A percentile compares a stretch with the other conserved stretches of the same genome.
Evolutionary conservation across 2,329 filamentous ascomycete species (phyloP).

Genomic region (Triangularia verruculosa): DNA sequence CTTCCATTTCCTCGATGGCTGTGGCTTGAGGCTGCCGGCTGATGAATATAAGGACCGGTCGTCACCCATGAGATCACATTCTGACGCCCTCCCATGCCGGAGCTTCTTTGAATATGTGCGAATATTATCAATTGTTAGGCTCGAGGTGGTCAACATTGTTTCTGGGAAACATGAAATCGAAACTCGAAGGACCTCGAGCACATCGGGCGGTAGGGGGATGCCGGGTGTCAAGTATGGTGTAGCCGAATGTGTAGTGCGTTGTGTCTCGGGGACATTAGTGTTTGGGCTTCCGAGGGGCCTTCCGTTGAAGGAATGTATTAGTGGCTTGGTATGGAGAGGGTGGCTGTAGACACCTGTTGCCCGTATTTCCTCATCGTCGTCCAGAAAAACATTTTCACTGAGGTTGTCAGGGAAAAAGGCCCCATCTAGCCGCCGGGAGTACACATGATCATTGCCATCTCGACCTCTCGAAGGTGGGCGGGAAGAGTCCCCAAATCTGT

Average conservation of each 20-base stretch:
- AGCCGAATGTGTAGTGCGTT: neutral
- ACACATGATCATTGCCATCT: neutral
- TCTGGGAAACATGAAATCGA: conserved; percentile 57
- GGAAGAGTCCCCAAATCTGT: conserved; percentile 23
- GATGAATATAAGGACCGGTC: conserved; percentile 20
- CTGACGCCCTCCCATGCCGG: conserved; percentile 35
- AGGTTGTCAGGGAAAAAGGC: neutral
- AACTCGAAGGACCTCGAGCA: conserved; percentile 53
- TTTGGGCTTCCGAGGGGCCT: neutral
- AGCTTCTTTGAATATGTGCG: conserved; percentile 54
- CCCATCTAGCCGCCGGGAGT: neutral
- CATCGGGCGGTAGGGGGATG: conserved; percentile 51
- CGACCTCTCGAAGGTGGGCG: conserved; percentile 14
- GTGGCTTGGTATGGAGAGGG: neutral
- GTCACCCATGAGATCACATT: conserved; percentile 19
- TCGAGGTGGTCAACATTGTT: conserved; percentile 55
- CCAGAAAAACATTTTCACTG: neutral
- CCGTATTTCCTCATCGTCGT: neutral
- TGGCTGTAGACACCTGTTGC: neutral
- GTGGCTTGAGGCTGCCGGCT: conserved; percentile 4
- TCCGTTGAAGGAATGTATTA: neutral
- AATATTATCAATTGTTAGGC: conserved; percentile 56
- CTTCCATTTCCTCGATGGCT: conserved; percentile 21
- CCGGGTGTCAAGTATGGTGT: conserved; percentile 24
- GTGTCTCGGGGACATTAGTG: neutral